Base-by-base conservation (phyloP, 1,284 basidiomycete genomes). In the Ceratobasidium papillatum region DNA sequence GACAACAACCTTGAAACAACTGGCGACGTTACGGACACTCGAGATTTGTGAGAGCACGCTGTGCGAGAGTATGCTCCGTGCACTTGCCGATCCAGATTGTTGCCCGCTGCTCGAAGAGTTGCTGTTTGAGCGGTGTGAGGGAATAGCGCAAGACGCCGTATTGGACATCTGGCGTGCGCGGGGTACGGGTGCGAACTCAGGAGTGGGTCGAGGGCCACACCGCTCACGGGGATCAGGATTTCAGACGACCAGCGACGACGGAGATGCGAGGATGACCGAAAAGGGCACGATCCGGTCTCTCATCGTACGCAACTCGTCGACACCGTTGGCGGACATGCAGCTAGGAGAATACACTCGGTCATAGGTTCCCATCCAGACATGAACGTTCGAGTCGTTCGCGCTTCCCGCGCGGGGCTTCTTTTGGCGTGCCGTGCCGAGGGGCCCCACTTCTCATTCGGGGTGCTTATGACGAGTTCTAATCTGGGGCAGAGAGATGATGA, bases 271-370 rank as follows among this genome's bases (percentile, higher is more conserved):
- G 30, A 34, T 36, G 27, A 17, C 49, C 14, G 47, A 45, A 45
- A n/a, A 30, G 12, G 65, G 65, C 9, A 22, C 65, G 30, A 25
- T 71, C 25, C 52, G 66, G 22, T 59, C 54, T 1, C 54, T 71
- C 12, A 52, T 71, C 36, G 66, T 71, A 2, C 66, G 66, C 25
- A 59, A 71, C 41, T 71, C 66, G 22, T 71, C 66, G 9, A 41
- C 66, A 11, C 66, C 66, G 38, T 47, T 71, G 36, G 66, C 66
- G 34, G 66, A 71, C 25, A 71, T 71, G 52, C 52, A 71, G 38
- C 54, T 71, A 0, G 66, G 66, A 25, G 66, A 71, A 43, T 17
- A 22, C 27, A n/a, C 22, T 43, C 36, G 59, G 59, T 43, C n/a
- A n/a, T 59, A 30, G 25, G 45, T 17, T 12, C 45, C 19, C 45